These are phyloP conservation scores for Pythium dissotocum DNA, from an alignment of 352 stramenopile genomes.

Conservation along the genomic window DNA sequence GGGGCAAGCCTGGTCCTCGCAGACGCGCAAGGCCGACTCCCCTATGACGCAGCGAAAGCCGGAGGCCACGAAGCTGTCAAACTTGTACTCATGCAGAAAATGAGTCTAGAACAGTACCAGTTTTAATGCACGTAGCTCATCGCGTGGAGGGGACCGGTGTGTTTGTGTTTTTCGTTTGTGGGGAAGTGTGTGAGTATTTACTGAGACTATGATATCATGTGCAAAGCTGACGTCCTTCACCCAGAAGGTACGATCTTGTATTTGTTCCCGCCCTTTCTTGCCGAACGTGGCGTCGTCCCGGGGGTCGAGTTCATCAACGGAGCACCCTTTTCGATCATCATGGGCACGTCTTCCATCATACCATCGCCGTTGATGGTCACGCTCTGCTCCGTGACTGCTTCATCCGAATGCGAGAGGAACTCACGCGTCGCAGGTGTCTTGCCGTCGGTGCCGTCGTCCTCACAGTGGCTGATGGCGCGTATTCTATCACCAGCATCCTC, in stretches of 20 bases:
- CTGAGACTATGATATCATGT: background rate
- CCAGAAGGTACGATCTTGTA: conserved; percentile 38
- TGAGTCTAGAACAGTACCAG: conserved; percentile 67
- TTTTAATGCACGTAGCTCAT: conserved; percentile 30
- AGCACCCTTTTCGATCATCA: conserved; percentile 13
- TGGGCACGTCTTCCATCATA: background rate
- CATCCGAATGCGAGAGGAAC: conserved; percentile 1
- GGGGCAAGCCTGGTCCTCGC: conserved; percentile 62
- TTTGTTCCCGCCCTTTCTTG: conserved; percentile 23
- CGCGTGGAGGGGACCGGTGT: background rate
- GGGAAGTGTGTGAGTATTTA: background rate
- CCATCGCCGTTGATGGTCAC: background rate
- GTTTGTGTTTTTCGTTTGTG: background rate
- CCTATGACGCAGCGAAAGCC: conserved; percentile 62
- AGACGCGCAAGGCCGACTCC: conserved; percentile 49
- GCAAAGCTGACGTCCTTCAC: conserved; percentile 10
- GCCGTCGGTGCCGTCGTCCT: conserved; percentile 18
- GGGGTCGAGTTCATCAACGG: conserved; percentile 1
- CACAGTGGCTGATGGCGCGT: conserved; percentile 15
- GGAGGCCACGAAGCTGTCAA: conserved; percentile 66
- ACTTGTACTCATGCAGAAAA: conserved; percentile 68
- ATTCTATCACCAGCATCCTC: conserved; percentile 22
- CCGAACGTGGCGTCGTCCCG: conserved; percentile 13
- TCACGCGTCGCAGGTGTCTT: background rate
- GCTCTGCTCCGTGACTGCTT: background rate